These are phyloP conservation scores for Sesbania bispinosa DNA, from an alignment of 306 rosid genomes.

Conservation along the genomic window DNA sequence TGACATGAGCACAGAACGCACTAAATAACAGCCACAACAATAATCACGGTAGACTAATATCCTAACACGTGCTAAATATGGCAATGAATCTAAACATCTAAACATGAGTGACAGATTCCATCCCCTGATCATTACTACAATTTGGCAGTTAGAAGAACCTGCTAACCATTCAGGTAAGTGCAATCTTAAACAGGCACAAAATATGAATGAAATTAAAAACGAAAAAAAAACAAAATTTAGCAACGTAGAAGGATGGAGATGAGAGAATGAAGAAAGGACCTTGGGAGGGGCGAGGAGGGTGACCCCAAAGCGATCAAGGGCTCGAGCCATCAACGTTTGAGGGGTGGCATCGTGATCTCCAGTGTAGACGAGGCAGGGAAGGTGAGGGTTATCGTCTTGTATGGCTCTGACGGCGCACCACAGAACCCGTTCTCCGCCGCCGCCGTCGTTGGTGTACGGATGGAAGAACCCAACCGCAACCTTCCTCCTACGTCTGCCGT, in stretches of 20 bases:
- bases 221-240: neutral
- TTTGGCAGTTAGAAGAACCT: neutral
- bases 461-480: slow-evolving; percentile 86
- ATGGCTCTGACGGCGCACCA: slow-evolving; percentile 92
- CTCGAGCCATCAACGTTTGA: slow-evolving; percentile 54
- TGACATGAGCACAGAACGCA: neutral
- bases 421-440: slow-evolving; percentile 87
- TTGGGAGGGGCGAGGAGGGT: slow-evolving; percentile 49
- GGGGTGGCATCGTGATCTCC: slow-evolving; percentile 90
- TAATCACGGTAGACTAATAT: neutral
- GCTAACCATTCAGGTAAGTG: neutral
- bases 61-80: neutral
- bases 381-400: slow-evolving; percentile 60
- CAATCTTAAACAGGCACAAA: no score
- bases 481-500: slow-evolving; percentile 46
- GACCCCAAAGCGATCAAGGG: slow-evolving; percentile 82
- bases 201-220: no score
- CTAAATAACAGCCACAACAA: neutral
- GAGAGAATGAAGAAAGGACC: slow-evolving; percentile 32
- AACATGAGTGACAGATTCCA: neutral
- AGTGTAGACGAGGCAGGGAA: slow-evolving; percentile 67
- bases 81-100: neutral
- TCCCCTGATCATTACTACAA: neutral
- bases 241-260: neutral
- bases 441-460: slow-evolving; percentile 91